Percentiles rank a stretch among this genome's conserved stretches.
Evolutionary conservation across 1,284 basidiomycete genomes (phyloP).

Genomic region (Ceratobasidium sp.): DNA sequence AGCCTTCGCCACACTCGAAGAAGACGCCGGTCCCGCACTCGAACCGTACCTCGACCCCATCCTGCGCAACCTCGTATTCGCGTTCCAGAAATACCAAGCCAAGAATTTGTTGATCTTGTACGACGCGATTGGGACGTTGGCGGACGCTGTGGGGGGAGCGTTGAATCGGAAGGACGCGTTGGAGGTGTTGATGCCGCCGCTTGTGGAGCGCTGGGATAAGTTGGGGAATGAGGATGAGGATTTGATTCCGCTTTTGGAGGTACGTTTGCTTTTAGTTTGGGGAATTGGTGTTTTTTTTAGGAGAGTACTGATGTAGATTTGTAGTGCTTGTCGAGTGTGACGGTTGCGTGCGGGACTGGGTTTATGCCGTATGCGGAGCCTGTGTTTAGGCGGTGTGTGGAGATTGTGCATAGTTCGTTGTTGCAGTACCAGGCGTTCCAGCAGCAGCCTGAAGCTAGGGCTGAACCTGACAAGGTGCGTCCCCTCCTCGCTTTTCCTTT

Average conservation of each 20-base stretch:
- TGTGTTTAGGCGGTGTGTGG: constrained; percentile 92
- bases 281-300: no score
- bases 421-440: constrained; percentile 86
- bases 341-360: constrained; percentile 94
- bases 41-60: constrained; percentile 96
- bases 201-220: constrained; percentile 91
- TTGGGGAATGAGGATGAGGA: constrained; percentile 93
- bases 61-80: constrained; percentile 92
- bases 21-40: constrained; percentile 93
- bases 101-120: constrained; percentile 99
- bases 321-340: constrained; percentile 97
- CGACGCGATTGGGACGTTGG: constrained; percentile 97
- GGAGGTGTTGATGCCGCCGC: constrained; percentile 95
- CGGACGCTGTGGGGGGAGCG: constrained; percentile 93
- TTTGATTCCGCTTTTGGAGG: constrained; percentile 94
- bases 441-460: constrained; percentile 77
- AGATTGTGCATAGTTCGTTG: constrained; percentile 86
- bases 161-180: constrained; percentile 90
- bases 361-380: constrained; percentile 92
- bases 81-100: constrained; percentile 98
- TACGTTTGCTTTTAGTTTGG: no score
- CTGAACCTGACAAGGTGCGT: constrained; percentile 89
- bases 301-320: constrained; percentile 2
- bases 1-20: constrained; percentile 98
- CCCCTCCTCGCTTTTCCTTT: no score